Conservation (phyloP, 169 alveolate genomes). For the Perkinsus olseni region DNA sequence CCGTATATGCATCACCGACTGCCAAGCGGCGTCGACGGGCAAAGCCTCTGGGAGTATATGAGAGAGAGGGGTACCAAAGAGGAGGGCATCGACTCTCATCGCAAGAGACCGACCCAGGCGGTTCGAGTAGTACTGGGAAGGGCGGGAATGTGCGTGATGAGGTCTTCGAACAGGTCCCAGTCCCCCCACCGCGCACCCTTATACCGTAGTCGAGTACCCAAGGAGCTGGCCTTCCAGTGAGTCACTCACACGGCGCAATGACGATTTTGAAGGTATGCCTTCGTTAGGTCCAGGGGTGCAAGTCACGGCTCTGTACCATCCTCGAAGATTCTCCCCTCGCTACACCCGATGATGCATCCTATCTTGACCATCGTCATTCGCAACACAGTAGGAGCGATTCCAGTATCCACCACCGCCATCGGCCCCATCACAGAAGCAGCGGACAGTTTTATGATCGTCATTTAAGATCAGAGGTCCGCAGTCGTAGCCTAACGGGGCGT, state of each 20-base stretch:
- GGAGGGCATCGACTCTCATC: not conserved
- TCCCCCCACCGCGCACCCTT: not conserved
- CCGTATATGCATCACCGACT: not conserved
- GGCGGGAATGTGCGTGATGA: not conserved
- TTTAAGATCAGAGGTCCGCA: not conserved
- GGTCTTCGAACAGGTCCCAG: not conserved
- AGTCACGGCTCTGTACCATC: not conserved
- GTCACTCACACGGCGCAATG: not conserved
- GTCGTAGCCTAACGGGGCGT: not conserved
- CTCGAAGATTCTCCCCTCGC: not conserved
- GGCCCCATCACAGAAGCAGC: not conserved
- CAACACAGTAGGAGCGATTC: not conserved
- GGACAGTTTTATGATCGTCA: not conserved
- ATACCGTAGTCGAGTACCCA: not conserved
- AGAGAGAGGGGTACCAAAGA: not conserved
- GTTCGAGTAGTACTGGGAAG: not conserved
- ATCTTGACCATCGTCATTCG: not conserved
- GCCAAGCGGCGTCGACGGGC: not conserved
- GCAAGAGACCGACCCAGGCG: not conserved
- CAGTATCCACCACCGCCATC: not conserved
- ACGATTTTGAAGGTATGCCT: not conserved
- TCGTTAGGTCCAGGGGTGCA: not conserved
- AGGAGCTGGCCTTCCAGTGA: not conserved
- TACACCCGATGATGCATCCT: not conserved
- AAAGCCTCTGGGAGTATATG: not conserved